A percentile compares a stretch with the other conserved stretches of the same genome.
Evolutionary conservation across 495 filamentous ascomycete genomes (phyloP).

Genomic region (Aspergillus incahuasiensis): DNA sequence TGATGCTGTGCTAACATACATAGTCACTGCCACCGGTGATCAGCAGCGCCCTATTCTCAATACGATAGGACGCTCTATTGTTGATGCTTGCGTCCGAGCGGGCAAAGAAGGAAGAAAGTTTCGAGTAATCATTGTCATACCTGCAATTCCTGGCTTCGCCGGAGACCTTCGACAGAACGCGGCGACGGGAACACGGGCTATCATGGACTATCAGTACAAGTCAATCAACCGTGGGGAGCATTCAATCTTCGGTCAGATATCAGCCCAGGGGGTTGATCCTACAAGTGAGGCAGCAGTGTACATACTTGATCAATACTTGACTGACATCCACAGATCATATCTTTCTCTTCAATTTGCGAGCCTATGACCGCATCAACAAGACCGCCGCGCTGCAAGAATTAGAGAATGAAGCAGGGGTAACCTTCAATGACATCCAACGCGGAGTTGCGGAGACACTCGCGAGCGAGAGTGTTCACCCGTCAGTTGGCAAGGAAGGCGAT

Average conservation of each 20-base stretch:
- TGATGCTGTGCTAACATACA: conserved; percentile 14
- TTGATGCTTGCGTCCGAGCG: conserved; percentile 80
- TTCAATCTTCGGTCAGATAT: conserved; percentile 78
- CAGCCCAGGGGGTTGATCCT: conserved; percentile 74
- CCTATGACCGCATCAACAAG: conserved; percentile 85
- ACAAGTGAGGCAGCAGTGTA: conserved; percentile 27
- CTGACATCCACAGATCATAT: conserved; percentile 54
- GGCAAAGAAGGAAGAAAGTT: conserved; percentile 85
- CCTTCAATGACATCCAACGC: conserved; percentile 78
- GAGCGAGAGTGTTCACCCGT: conserved; percentile 65
- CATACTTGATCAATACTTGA: neutral
- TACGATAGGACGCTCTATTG: conserved; percentile 78
- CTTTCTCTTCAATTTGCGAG: conserved; percentile 86
- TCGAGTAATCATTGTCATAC: conserved; percentile 82
- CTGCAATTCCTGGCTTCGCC: conserved; percentile 88
- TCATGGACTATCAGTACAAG: conserved; percentile 99
- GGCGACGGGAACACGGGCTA: conserved; percentile 81
- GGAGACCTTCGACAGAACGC: conserved; percentile 80
- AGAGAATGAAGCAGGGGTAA: conserved; percentile 74
- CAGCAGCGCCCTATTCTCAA: conserved; percentile 83
- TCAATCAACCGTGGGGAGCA: conserved; percentile 87
- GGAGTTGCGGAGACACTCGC: conserved; percentile 83
- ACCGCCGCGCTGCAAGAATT: conserved; percentile 62
- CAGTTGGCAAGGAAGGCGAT: conserved; percentile 47
- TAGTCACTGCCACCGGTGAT: conserved; percentile 84